A percentile compares a stretch with the other conserved stretches of the same genome.
phyloP scores from a whole-genome alignment of 2,329 filamentous ascomycete species.

The Kalmusia sp. region DNA sequence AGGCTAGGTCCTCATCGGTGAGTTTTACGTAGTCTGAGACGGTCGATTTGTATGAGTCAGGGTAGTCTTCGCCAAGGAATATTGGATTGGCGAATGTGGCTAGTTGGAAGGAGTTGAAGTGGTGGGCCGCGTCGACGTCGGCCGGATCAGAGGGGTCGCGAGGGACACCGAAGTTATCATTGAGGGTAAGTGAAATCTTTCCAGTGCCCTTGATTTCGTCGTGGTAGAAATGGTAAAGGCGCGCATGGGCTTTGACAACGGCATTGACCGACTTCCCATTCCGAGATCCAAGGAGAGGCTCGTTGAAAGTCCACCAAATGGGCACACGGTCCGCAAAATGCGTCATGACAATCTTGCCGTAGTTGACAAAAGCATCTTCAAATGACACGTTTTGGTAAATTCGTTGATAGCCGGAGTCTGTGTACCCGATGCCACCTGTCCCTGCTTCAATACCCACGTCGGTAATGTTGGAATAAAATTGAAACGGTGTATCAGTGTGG shows the following conservation, averaged over 20 bases:
- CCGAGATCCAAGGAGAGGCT: conserved; percentile 54
- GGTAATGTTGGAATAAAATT: conserved; percentile 50
- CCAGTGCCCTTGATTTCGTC: conserved; percentile 60
- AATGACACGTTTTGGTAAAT: conserved; percentile 54
- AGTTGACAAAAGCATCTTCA: conserved; percentile 60
- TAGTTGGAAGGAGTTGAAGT: conserved; percentile 54
- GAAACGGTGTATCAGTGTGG: conserved; percentile 58
- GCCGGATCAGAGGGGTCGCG: conserved; percentile 46
- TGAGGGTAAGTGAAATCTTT: conserved; percentile 59
- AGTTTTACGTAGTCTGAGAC: conserved; percentile 52
- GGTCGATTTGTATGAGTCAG: conserved; percentile 51
- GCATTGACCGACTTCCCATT: conserved; percentile 49
- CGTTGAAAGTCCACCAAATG: conserved; percentile 63
- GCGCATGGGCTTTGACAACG: conserved; percentile 55
- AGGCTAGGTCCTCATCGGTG: conserved; percentile 54
- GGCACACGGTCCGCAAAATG: conserved; percentile 61
- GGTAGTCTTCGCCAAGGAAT: conserved; percentile 60
- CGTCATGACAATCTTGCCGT: conserved; percentile 60
- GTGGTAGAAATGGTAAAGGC: conserved; percentile 61
- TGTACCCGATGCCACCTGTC: conserved; percentile 31
- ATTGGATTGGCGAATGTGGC: conserved; percentile 61
- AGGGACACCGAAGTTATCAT: conserved; percentile 48
- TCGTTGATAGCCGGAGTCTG: conserved; percentile 46
- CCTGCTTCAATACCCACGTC: conserved; percentile 24
- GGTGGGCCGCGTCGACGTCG: conserved; percentile 55